These are phyloP conservation scores for Hanseniaspora taiwanica DNA, from an alignment of 805 yeast species.

Conservation along the genomic window DNA sequence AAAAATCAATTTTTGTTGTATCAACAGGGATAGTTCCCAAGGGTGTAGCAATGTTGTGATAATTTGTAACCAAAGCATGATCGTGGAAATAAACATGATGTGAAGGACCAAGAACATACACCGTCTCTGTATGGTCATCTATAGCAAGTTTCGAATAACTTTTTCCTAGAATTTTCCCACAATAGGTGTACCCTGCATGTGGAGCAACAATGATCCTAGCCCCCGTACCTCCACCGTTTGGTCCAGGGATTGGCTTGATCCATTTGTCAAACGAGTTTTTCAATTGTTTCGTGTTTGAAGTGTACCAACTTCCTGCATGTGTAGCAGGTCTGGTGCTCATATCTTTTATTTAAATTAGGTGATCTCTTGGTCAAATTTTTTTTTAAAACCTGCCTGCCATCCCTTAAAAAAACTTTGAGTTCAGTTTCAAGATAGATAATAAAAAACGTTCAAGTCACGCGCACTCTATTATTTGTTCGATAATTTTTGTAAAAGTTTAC, in stretches of 20 bases:
- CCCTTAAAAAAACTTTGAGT: too few species aligned
- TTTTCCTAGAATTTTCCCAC: slow-evolving; percentile 66
- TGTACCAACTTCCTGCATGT: slow-evolving; percentile 90
- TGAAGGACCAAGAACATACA: slow-evolving; percentile 84
- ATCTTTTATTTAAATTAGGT: too few species aligned
- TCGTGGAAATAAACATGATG: slow-evolving; percentile 75
- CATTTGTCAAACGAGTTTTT: slow-evolving; percentile 31
- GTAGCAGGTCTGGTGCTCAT: slow-evolving; percentile 75
- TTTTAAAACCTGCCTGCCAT: too few species aligned
- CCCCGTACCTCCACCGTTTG: slow-evolving; percentile 12
- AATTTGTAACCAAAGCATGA: slow-evolving; percentile 40
- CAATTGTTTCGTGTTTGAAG: slow-evolving; percentile 30
- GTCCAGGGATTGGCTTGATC: slow-evolving; percentile 2
- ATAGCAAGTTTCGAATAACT: slow-evolving; percentile 64
- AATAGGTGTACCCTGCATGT: slow-evolving; percentile 86
- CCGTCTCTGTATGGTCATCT: slow-evolving; percentile 30
- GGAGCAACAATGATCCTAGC: slow-evolving; percentile 30
- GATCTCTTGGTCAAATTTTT: not conserved
- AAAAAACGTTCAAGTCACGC: too few species aligned
- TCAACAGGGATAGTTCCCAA: slow-evolving; percentile 67
- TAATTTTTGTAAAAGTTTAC: too few species aligned
- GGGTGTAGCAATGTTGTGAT: slow-evolving; percentile 60
- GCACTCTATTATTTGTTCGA: too few species aligned
- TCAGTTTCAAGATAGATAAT: too few species aligned
- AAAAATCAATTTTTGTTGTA: slow-evolving; percentile 25